Percentiles rank a stretch among this genome's conserved stretches.
Evolutionary conservation across 148 eudicot species (phyloP).

Genomic region (Nyssa sinensis): DNA sequence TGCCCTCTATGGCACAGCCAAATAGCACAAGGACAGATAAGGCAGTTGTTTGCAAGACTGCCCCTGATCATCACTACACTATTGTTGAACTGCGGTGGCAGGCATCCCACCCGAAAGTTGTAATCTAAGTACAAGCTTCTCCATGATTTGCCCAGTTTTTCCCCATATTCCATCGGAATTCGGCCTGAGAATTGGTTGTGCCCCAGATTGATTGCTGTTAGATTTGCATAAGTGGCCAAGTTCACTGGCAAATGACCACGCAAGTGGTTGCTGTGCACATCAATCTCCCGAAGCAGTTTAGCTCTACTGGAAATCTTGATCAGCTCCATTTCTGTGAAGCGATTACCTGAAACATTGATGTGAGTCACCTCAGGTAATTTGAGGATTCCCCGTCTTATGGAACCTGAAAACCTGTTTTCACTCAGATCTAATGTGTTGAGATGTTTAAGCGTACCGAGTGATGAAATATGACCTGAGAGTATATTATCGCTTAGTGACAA

Average conservation of each 20-base stretch:
- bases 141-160: conserved; percentile 46
- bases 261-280: conserved; percentile 51
- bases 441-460: conserved; percentile 31
- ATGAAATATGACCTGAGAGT: conserved; percentile 54
- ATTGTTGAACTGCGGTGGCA: conserved; percentile 43
- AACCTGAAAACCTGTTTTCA: conserved; percentile 57
- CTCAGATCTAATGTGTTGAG: conserved; percentile 49
- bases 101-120: conserved; percentile 55
- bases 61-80: conserved; percentile 30
- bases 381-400: conserved; percentile 37
- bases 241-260: conserved; percentile 54
- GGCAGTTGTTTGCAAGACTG: conserved; percentile 62
- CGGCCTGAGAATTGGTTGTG: conserved; percentile 55
- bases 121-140: conserved; percentile 54
- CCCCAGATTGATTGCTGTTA: conserved; percentile 45
- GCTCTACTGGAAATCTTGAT: conserved; percentile 24
- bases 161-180: conserved; percentile 54
- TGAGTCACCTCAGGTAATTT: conserved; percentile 39
- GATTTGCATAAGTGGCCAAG: conserved; percentile 44
- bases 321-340: conserved; percentile 51
- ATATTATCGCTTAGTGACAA: conserved; percentile 43
- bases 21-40: conserved; percentile 44
- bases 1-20: conserved; percentile 66
- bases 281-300: conserved; percentile 43
- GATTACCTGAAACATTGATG: conserved; percentile 51